phyloP scores from a whole-genome alignment of 2,329 filamentous ascomycete species.

The Fusarium tanahbumbuense region DNA sequence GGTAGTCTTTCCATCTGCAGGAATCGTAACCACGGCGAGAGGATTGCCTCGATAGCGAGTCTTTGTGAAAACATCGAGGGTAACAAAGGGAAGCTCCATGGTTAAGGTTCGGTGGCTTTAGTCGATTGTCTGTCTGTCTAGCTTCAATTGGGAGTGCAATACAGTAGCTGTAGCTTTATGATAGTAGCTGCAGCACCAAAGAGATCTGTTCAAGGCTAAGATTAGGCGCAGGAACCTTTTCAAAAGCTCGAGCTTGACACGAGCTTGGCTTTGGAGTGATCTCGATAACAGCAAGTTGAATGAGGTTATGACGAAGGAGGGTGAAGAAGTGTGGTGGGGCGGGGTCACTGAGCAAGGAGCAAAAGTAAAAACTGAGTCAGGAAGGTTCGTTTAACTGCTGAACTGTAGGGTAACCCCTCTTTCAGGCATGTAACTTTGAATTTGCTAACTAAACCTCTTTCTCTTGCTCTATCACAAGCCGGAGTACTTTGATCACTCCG shows the following conservation, averaged over 20 bases:
- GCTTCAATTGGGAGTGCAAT: neutral
- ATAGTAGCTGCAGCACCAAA: neutral
- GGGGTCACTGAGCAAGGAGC: slow-evolving; percentile 10
- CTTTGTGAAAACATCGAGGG: slow-evolving; percentile 69
- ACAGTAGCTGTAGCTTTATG: neutral
- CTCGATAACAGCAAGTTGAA: slow-evolving; percentile 18
- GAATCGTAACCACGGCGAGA: slow-evolving; percentile 68
- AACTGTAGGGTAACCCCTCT: slow-evolving; percentile 28
- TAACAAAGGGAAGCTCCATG: slow-evolving; percentile 61
- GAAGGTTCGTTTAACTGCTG: slow-evolving; percentile 16
- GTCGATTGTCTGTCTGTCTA: neutral
- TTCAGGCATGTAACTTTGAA: neutral
- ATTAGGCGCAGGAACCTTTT: neutral
- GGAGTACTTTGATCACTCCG: neutral
- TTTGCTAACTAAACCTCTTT: neutral
- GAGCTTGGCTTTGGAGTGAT: slow-evolving; percentile 5
- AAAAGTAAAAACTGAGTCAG: slow-evolving; percentile 31
- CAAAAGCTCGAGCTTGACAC: slow-evolving; percentile 8
- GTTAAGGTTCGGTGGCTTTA: slow-evolving; percentile 41
- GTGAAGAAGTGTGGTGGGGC: slow-evolving; percentile 28
- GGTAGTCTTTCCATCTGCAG: slow-evolving; percentile 47
- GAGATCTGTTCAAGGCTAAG: slow-evolving; percentile 6
- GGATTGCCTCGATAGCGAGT: slow-evolving; percentile 67
- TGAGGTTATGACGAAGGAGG: slow-evolving; percentile 25
- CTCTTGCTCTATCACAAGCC: neutral